phyloP scores from a whole-genome alignment of 805 yeast species.

The Metschnikowia chrysomelidarum region DNA sequence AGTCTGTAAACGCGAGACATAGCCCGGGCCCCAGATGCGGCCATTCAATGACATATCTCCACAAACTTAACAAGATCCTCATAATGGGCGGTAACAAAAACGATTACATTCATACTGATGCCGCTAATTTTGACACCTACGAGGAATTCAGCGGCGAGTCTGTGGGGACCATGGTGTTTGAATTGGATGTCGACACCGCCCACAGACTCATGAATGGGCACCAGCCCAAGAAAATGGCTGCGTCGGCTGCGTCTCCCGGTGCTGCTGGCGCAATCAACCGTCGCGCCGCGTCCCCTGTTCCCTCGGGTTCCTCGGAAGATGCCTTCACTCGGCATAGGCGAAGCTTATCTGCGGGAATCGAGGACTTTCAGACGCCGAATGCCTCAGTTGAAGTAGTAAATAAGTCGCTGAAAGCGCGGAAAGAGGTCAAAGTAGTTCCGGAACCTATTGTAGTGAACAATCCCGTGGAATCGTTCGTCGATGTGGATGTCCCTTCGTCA shows the following conservation, averaged over 20 bases:
- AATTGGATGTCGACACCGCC: slow-evolving; percentile 54
- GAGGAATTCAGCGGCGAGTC: slow-evolving; percentile 48
- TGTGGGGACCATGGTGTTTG: slow-evolving; percentile 57
- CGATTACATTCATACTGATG: slow-evolving; percentile 56
- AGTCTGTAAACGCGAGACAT: slow-evolving; percentile 33
- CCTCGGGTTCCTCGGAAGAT: slow-evolving; percentile 18
- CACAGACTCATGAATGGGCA: slow-evolving; percentile 27
- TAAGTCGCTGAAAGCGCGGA: slow-evolving; percentile 28
- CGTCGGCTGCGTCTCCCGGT: slow-evolving; percentile 20
- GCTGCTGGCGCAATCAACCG: slow-evolving; percentile 20
- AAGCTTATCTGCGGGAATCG: slow-evolving; percentile 36
- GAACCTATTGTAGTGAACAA: too few species aligned
- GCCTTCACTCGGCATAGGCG: slow-evolving; percentile 32
- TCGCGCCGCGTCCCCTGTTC: slow-evolving; percentile 17
- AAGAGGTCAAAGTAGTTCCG: too few species aligned
- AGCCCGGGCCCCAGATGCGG: slow-evolving; percentile 88
- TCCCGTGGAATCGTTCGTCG: slow-evolving; percentile 26
- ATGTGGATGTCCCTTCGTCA: slow-evolving; percentile 29
- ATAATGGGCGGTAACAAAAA: slow-evolving; percentile 91
- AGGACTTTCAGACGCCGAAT: slow-evolving; percentile 26
- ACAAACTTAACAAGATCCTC: slow-evolving; percentile 63
- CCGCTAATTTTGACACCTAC: slow-evolving; percentile 50
- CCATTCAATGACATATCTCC: slow-evolving; percentile 76
- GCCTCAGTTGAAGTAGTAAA: slow-evolving; percentile 20
- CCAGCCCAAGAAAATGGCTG: slow-evolving; percentile 16